Conservation (phyloP, 2,329 filamentous ascomycete species). For the Phyllosticta citrichinensis region DNA sequence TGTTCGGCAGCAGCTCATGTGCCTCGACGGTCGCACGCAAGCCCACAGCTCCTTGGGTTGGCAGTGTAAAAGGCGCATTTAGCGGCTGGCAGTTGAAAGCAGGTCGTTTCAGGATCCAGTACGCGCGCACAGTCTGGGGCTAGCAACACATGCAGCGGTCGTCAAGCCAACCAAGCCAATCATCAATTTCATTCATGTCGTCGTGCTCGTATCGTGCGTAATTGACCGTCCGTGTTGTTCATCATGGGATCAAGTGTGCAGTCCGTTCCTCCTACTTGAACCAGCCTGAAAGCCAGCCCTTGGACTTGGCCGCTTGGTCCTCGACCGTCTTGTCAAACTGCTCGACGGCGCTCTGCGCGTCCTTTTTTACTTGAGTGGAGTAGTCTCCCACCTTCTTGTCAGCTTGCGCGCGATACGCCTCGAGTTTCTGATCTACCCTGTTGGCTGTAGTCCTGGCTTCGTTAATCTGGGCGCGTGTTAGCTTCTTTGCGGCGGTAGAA, state of each 20-base stretch:
- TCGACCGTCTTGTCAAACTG: constrained; percentile 76
- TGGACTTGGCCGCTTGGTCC: constrained; percentile 67
- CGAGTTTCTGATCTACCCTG: constrained; percentile 54
- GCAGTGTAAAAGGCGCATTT: neutral
- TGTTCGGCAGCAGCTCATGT: neutral
- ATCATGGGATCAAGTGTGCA: neutral
- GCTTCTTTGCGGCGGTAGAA: neutral
- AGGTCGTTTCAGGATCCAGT: neutral
- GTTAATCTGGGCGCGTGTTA: constrained; percentile 20
- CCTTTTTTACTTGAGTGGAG: constrained; percentile 51
- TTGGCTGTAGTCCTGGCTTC: constrained; percentile 41
- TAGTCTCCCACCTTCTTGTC: constrained; percentile 53
- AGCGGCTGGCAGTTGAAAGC: neutral
- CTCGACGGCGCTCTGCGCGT: constrained; percentile 51
- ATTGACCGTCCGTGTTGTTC: neutral
- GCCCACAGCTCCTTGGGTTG: neutral
- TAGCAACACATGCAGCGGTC: neutral
- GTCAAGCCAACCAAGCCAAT: neutral
- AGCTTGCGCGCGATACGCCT: constrained; percentile 42
- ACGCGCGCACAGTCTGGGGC: neutral
- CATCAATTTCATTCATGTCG: neutral
- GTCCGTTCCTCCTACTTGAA: constrained; percentile 37
- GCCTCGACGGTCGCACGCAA: neutral
- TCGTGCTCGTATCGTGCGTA: neutral
- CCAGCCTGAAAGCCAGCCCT: constrained; percentile 76